Evolutionary conservation across 108 stramenopile species (phyloP).

Genomic region (Cyclotella cryptica): DNA sequence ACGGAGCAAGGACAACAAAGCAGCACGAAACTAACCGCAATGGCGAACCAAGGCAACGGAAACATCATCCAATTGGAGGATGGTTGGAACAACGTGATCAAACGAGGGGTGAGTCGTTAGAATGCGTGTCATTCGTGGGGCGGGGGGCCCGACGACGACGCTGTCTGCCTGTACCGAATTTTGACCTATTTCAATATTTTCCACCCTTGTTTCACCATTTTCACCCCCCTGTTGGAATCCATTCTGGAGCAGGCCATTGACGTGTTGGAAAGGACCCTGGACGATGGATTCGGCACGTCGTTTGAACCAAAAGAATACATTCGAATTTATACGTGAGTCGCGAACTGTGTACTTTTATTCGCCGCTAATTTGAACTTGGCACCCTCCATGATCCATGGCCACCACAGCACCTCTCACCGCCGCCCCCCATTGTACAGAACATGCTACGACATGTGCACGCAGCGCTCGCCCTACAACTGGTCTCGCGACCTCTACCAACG

Average conservation of each 20-base stretch:
- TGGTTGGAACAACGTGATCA: slow-evolving; percentile 96
- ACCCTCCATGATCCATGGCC: slow-evolving; percentile 2
- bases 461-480: slow-evolving; percentile 99
- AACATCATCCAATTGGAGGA: slow-evolving; percentile 86
- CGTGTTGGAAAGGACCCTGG: slow-evolving; percentile 89
- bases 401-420: neutral
- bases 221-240: neutral
- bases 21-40: slow-evolving; percentile 9
- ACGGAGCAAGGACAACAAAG: no score
- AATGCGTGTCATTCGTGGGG: neutral
- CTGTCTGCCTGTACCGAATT: neutral
- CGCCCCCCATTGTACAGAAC: slow-evolving; percentile 65
- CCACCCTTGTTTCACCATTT: neutral
- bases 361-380: neutral
- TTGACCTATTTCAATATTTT: slow-evolving; percentile 5
- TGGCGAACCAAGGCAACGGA: slow-evolving; percentile 57
- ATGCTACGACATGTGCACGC: slow-evolving; percentile 99
- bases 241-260: slow-evolving; percentile 75
- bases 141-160: neutral
- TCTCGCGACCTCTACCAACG: slow-evolving; percentile 97
- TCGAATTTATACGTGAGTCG: slow-evolving; percentile 87
- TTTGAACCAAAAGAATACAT: slow-evolving; percentile 96
- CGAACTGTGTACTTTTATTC: neutral
- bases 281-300: slow-evolving; percentile 82
- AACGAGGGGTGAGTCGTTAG: slow-evolving; percentile 80